Percentiles rank a stretch among this genome's conserved stretches.
Conservation (phyloP, 768 basidiomycete genomes). For the Leccinum boreale region DNA sequence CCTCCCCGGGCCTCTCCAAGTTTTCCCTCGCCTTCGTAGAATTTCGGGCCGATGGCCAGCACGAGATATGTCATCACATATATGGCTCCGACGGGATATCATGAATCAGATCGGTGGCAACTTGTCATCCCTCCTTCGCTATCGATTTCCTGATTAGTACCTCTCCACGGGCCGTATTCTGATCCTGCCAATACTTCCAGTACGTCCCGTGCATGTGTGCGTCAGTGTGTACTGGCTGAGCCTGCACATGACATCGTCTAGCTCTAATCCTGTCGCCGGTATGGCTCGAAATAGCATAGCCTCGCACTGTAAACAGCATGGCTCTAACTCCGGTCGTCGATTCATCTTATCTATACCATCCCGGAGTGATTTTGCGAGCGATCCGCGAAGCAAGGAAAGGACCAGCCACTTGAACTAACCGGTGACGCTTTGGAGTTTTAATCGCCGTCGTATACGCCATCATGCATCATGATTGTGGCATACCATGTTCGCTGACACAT, state of each 20-base stretch:
- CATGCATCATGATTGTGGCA: not conserved
- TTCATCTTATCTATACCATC: not conserved
- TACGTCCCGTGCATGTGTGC: not conserved
- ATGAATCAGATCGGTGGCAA: not conserved
- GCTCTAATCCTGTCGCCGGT: not conserved
- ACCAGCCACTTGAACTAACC: not conserved
- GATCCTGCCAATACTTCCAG: not conserved
- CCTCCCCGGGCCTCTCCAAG: not conserved
- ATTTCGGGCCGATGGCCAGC: not conserved
- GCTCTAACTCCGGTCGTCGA: not conserved
- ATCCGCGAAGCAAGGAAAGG: conserved; percentile 25
- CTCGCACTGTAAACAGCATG: not conserved
- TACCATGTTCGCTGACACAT: not conserved
- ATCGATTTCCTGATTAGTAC: not conserved
- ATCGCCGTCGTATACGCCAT: not conserved
- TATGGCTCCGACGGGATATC: not conserved
- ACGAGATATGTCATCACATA: not conserved
- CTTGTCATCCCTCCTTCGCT: not conserved
- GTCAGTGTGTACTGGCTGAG: not conserved
- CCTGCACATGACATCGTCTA: not conserved
- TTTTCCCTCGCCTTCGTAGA: not conserved
- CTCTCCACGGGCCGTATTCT: not conserved
- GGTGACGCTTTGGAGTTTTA: not conserved
- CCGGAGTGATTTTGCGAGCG: not conserved
- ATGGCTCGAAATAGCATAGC: not conserved